Evolutionary conservation across 2,329 filamentous ascomycete species (phyloP), one percentile per base, ranked within the genome.

Genomic region (Fusarium sp.): DNA sequence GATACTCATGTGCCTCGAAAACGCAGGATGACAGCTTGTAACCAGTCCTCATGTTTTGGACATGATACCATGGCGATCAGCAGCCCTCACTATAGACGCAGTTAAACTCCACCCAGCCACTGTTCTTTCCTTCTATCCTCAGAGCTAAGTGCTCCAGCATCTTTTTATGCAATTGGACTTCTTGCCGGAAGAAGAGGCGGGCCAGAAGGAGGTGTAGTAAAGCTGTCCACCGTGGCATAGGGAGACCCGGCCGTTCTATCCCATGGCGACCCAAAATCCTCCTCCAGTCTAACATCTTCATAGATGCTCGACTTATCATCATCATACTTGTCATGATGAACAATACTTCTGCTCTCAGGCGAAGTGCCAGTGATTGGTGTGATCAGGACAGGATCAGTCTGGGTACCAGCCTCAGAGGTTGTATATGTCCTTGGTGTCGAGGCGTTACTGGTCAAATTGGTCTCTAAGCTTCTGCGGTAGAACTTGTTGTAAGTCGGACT

Each of bases 401-500:
- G 76, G 4, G 76, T 77, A 7, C 73, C 70, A 5, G 71, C 67
- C 11, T 77, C 75, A 10, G 73, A 74, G 2, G 74, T 73, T 2
- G 71, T 30, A 23, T 74, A 74, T 3, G 48, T 25, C 21, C 58
- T 74, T 7, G 50, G 34, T 1, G 62, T 67, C 6, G 75, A 76
- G 1, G 52, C 43, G 9, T 64, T 76, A 53, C 70, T 73, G 34
- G 42, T 74, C 2, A 58, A 51, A 9, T 68, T 62, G 0, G 62
- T 58, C 19, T 75, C 75, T 26, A 75, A 52, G 23, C 76, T 80
- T 61, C 49, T 77, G 68, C 57, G 76, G 72, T 64, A 80, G 69
- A 58, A 57, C 68, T 84, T 43, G 76, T 79, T 34, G 70, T 84
- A 80, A 6, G 74, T 70, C 0, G 79, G 79, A 19, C 79, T 81